Evolutionary conservation across 2,329 filamentous ascomycete genomes (phyloP), one percentile per base, ranked within the genome.

Genomic region (Akanthomyces dipterigenus): DNA sequence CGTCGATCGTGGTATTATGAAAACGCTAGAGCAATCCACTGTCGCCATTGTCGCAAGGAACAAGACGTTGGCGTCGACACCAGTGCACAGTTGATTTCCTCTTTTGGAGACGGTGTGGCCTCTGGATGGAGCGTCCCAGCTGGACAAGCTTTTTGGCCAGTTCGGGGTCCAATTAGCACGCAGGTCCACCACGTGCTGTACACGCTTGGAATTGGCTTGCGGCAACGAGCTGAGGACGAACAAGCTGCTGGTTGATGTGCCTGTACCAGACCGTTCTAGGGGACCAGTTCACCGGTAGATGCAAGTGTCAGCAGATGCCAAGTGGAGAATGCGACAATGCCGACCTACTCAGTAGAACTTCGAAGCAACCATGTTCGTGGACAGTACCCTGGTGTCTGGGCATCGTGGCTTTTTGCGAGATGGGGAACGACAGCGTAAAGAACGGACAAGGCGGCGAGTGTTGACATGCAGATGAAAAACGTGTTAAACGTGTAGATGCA

Each of bases 21-120:
- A 36, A 5, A 11, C 9, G n/a, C 5, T 7, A 2, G 7, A 56
- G 16, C 2, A 34, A 34, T 7, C 26, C 8, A 4, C 12, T n/a
- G 45, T 34, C 18, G 14, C 42, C 5, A 16, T 40, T 28, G 8
- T 36, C 26, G 11, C 54, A 22, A 38, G 20, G 26, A 18, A 36
- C 42, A 20, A 20, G 20, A 8, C 53, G 46, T 34, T 16, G 28
- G 6, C 4, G 18, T 18, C 12, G 40, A 26, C 53, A 26, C 26
- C 53, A 55, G 54, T 26, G 24, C 38, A 53, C 24, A 20, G 50
- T 55, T 46, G 40, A 61, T 55, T 61, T 61, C 58, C 58, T 61
- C 40, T 61, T 61, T 61, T 42, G 58, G 58, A 61, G 58, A 55
- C 50, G 50, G 58, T 60, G 49, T 53, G 57, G 38, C 28, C 48